Evolutionary conservation across 345 rosid genomes (phyloP).

Genomic region (Erucastrum elatum): DNA sequence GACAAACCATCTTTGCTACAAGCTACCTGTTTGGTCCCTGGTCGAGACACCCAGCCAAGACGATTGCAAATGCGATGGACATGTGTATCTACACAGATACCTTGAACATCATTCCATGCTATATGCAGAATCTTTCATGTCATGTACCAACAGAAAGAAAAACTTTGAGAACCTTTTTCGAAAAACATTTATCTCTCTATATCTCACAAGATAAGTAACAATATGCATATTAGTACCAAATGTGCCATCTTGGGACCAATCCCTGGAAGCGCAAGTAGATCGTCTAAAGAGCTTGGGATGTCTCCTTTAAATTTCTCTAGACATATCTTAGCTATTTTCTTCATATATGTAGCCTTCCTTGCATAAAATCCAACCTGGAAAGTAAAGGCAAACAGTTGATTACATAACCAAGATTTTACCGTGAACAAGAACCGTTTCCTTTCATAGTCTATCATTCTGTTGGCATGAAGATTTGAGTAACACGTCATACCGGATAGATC

Average conservation of each 20-base stretch:
- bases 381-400: conserved; percentile 13
- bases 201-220: background rate
- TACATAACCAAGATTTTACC: background rate
- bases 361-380: conserved; percentile 85
- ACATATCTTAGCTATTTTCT: conserved; percentile 84
- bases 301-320: conserved; percentile 73
- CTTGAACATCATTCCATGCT: conserved; percentile 89
- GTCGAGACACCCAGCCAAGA: conserved; percentile 89
- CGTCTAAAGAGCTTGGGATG: conserved; percentile 84
- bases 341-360: conserved; percentile 85
- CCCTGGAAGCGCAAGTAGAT: conserved; percentile 83
- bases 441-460: background rate
- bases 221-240: conserved; percentile 18
- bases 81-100: conserved; percentile 96
- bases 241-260: conserved; percentile 89
- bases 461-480: background rate
- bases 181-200: background rate
- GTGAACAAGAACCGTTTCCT: background rate
- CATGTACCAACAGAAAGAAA: conserved; percentile 10
- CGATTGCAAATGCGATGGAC: conserved; percentile 95
- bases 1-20: background rate
- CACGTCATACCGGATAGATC: conserved; percentile 74
- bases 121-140: conserved; percentile 76
- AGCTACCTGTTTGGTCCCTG: conserved; percentile 67
- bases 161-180: background rate